Evolutionary conservation across 768 basidiomycete species (phyloP), one percentile per base, ranked within the genome.

Genomic region (Hypholoma sublateritium): DNA sequence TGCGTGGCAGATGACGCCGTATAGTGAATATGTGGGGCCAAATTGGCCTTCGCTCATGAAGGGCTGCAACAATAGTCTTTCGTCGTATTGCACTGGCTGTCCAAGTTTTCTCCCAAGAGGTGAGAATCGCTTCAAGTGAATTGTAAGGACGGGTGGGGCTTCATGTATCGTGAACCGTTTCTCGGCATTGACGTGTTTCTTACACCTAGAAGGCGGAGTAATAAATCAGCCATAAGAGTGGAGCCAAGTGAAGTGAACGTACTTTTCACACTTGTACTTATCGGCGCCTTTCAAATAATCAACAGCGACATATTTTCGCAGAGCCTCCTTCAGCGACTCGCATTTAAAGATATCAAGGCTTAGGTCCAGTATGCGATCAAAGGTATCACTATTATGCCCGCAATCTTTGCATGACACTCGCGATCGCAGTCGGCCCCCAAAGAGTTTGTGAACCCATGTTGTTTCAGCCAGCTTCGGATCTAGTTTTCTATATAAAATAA

Each of bases 261-360:
- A 97, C 94, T 93, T 98, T 74, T 99, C 97, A 72, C 97, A 99
- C 69, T 95, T 93, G 72, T 99, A 99, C 74, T 95, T 95, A 78
- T 99, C 93, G 5, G 87, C 85, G 0, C 96, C 97, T 59, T 85
- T 91, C 59, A 99, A 72, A 59, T 81, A 77, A 67, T 99, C 97
- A 46, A 89, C 76, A 7, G 85, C 86, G 36, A 91, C 84, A 64
- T 97, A 97, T 66, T 86, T 89, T 35, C 81, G 79, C 55, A 96
- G 72, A 2, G 92, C 93, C 4, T 89, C 86, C 69, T 79, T 85
- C 50, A 98, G 64, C 3, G 77, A 79, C 32, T 77, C 70, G 32
- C 79, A 77, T 54, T 81, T 84, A 58, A 83, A 78, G 56, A 98
- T 90, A 70, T 98, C 97, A 59, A 99, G 76, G 68, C 92, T 94